Conservation (phyloP, 2,329 filamentous ascomycete genomes). For the Blastomyces silverae region DNA sequence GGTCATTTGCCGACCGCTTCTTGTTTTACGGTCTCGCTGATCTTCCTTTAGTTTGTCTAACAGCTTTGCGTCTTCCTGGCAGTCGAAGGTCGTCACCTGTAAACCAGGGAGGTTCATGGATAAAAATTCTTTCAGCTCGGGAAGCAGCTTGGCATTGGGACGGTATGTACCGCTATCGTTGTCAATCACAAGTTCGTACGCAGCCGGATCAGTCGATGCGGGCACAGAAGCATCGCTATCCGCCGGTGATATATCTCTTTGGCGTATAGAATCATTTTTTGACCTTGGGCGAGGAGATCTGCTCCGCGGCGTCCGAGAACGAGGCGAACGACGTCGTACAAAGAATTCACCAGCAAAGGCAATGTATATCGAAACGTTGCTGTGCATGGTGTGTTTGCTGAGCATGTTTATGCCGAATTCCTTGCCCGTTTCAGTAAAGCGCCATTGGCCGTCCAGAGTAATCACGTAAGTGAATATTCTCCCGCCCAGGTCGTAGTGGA, state of each 20-base stretch:
- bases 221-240: constrained; percentile 32
- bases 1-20: constrained; percentile 47
- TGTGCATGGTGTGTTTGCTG: constrained; percentile 96
- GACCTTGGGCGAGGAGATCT: constrained; percentile 31
- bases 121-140: constrained; percentile 63
- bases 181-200: constrained; percentile 86
- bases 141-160: constrained; percentile 70
- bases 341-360: constrained; percentile 93
- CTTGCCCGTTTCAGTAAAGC: constrained; percentile 92
- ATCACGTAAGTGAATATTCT: constrained; percentile 88
- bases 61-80: constrained; percentile 61
- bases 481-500: constrained; percentile 77
- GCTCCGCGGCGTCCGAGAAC: constrained; percentile 10
- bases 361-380: constrained; percentile 82
- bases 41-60: constrained; percentile 68
- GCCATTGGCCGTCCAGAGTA: constrained; percentile 75
- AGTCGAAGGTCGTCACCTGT: constrained; percentile 66
- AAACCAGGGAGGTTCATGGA: constrained; percentile 68
- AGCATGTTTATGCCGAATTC: constrained; percentile 91
- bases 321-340: constrained; percentile 53
- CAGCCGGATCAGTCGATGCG: constrained; percentile 47
- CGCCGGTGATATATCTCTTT: constrained; percentile 41
- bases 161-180: constrained; percentile 94
- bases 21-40: constrained; percentile 68
- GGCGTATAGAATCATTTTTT: constrained; percentile 42